Percentiles rank a stretch among this genome's conserved stretches.
Evolutionary conservation across 768 basidiomycete species (phyloP).

Genomic region (Coprinopsis marcescibilis): DNA sequence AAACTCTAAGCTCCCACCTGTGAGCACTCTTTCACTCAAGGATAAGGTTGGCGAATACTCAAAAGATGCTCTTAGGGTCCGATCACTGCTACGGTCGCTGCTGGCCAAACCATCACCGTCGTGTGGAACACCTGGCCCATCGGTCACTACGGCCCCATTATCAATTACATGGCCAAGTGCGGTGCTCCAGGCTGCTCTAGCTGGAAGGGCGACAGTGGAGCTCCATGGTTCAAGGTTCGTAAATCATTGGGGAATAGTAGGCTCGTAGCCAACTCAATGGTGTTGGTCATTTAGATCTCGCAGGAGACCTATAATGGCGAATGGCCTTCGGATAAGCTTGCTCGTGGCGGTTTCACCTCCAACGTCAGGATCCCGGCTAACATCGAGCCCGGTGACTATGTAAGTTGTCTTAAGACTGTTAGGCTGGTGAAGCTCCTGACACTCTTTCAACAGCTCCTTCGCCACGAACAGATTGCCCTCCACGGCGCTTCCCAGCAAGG

Average conservation of each 20-base stretch:
- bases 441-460: constrained; percentile 22
- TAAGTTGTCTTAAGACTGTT: too few species aligned
- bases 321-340: constrained; percentile 33
- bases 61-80: constrained; percentile 28
- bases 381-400: constrained; percentile 31
- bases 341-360: constrained; percentile 28
- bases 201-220: constrained; percentile 30
- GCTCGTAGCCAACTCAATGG: background rate
- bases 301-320: constrained; percentile 30
- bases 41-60: too few species aligned
- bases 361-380: constrained; percentile 33
- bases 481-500: constrained; percentile 26
- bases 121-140: constrained; percentile 37
- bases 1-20: constrained; percentile 30
- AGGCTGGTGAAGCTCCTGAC: background rate
- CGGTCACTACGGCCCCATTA: constrained; percentile 33
- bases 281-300: constrained; percentile 24
- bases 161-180: constrained; percentile 37
- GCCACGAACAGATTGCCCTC: constrained; percentile 35
- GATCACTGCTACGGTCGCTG: constrained; percentile 29
- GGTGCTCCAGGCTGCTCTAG: constrained; percentile 27
- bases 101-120: constrained; percentile 28
- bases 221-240: constrained; percentile 35
- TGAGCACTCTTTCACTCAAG: too few species aligned
- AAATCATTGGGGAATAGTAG: background rate